A percentile compares a stretch with the other conserved stretches of the same genome.
Evolutionary conservation across 2,329 filamentous ascomycete species (phyloP).

Genomic region (Trematosphaeria pertusa): DNA sequence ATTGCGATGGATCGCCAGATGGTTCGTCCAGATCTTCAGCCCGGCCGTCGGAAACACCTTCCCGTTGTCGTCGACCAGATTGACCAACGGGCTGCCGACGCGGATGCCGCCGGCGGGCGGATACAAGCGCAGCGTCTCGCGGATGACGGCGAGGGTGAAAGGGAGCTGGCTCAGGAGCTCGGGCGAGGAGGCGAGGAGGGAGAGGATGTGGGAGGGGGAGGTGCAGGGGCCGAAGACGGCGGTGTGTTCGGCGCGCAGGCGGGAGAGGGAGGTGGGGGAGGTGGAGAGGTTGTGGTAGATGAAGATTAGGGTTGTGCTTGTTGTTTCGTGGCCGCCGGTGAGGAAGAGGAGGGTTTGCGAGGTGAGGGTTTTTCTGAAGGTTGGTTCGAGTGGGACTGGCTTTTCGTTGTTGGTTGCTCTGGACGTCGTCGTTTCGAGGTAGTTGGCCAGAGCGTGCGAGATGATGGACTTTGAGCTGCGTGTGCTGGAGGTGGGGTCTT

Average conservation of each 20-base stretch:
- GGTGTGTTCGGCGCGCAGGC: slow-evolving; percentile 33
- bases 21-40: slow-evolving; percentile 7
- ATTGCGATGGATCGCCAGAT: slow-evolving; percentile 20
- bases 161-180: slow-evolving; percentile 30
- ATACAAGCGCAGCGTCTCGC: slow-evolving; percentile 39
- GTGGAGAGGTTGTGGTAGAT: slow-evolving; percentile 22
- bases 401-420: not conserved
- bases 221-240: slow-evolving; percentile 27
- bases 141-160: slow-evolving; percentile 36
- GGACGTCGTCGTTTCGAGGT: not conserved
- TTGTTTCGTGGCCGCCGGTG: slow-evolving; percentile 41
- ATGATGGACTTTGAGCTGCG: slow-evolving; percentile 13
- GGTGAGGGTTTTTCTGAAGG: slow-evolving; percentile 1
- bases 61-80: slow-evolving; percentile 1
- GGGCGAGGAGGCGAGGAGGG: slow-evolving; percentile 35
- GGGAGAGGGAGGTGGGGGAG: slow-evolving; percentile 21
- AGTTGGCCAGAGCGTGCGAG: slow-evolving; percentile 1
- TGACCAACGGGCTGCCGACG: slow-evolving; percentile 1
- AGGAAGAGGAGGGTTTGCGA: slow-evolving; percentile 25
- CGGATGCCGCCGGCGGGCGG: slow-evolving; percentile 37
- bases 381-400: not conserved
- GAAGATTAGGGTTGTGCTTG: slow-evolving; percentile 35
- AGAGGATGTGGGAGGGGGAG: slow-evolving; percentile 34
- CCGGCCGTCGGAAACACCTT: slow-evolving; percentile 14
- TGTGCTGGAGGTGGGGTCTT: not conserved